Base-by-base conservation (phyloP, 2,329 filamentous ascomycete genomes). In the Elsinoe batatas region DNA sequence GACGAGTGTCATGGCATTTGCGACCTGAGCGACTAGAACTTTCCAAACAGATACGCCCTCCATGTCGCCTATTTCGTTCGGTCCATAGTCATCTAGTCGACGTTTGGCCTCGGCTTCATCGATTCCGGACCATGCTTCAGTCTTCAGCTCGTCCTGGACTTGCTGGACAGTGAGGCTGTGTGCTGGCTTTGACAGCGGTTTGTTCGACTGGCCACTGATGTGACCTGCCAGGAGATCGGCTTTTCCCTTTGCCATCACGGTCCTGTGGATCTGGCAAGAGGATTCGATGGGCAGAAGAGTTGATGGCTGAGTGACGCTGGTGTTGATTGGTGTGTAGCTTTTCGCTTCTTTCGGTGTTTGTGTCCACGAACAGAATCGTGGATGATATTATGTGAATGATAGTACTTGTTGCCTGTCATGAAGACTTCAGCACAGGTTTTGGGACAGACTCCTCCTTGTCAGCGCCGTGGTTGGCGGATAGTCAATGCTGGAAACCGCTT, bases 1-100 rank as follows among this genome's bases (percentile, higher is more conserved):
- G 64, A 83, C 83, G 68, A 87, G 67, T 60, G 86, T 85, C 86
- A 89, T 88, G 57, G 86, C 85, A 74, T 90, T 90, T 65, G 83
- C 80, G 18, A 88, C 69, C 67, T 90, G 86, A 63, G 84, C 83
- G 57, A 85, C 72, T 46, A 90, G 72, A 40, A 90, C 87, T 63
- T 84, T 90, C 63, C 77, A 83, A 75, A 85, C 82, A 77, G 65
- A 79, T 47, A 90, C 82, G 30, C 79, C 80, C 26, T 79, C 81
- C 15, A 78, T 82, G 18, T 87, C 80, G 43, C 88, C 81, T 17
- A 90, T 75, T 65, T 88, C 83, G 71, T 90, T 90, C 15, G 70
- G 74, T 49, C 84, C 84, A 65, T 84, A 82, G 57, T 78, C 74
- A 17, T 77, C 69, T 56, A 82, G 76, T 20, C 84, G 73, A 56